These are phyloP conservation scores for Rhypophila decipiens DNA, from an alignment of 495 filamentous ascomycete species.

Conservation along the genomic window DNA sequence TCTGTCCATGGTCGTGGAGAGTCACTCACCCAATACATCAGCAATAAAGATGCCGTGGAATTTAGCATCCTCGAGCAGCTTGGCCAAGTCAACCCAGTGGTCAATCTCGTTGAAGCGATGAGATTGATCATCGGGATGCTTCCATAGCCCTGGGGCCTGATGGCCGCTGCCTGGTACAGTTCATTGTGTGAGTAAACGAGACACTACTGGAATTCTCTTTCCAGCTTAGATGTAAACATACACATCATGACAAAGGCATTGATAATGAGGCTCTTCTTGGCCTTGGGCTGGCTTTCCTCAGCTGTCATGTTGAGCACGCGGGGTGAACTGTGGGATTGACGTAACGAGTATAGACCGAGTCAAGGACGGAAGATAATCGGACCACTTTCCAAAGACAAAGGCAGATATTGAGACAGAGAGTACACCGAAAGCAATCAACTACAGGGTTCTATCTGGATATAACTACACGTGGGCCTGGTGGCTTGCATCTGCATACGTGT, in stretches of 20 bases:
- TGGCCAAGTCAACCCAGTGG: conserved; percentile 53
- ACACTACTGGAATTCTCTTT: too few relatives aligned
- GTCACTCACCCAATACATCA: conserved; percentile 36
- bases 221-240: too few relatives aligned
- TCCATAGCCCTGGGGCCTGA: conserved; percentile 58
- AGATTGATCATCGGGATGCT: conserved; percentile 48
- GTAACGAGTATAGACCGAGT: too few relatives aligned
- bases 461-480: too few relatives aligned
- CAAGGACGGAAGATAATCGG: too few relatives aligned
- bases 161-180: conserved; percentile 49
- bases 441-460: too few relatives aligned
- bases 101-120: conserved; percentile 45
- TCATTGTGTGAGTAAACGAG: too few relatives aligned
- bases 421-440: too few relatives aligned
- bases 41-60: conserved; percentile 61
- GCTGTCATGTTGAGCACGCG: not conserved
- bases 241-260: conserved; percentile 60
- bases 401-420: too few relatives aligned
- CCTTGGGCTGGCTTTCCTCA: conserved; percentile 1
- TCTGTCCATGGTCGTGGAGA: not conserved
- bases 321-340: too few relatives aligned
- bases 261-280: conserved; percentile 55
- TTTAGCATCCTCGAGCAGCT: conserved; percentile 50
- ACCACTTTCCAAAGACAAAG: too few relatives aligned
- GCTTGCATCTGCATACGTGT: too few relatives aligned